These are phyloP conservation scores for Fusarium clavum DNA, from an alignment of 2,329 filamentous ascomycete genomes.

Conservation along the genomic window DNA sequence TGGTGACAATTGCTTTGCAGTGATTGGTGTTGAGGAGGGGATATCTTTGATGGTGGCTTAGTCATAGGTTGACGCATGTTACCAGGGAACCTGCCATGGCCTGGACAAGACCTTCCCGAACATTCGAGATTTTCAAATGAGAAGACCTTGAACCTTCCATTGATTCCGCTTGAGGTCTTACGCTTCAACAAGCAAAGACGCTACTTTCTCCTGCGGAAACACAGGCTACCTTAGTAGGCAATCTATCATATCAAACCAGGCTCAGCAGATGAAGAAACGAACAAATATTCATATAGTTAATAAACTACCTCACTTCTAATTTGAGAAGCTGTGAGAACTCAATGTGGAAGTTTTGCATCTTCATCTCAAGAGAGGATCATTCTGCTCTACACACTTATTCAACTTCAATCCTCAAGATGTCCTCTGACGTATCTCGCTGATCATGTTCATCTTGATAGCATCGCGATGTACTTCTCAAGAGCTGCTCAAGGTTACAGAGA, in stretches of 20 bases:
- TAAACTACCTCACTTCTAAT: neutral
- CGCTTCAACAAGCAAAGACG: neutral
- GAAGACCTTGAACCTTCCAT: neutral
- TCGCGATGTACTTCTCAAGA: constrained; percentile 2
- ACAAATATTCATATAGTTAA: neutral
- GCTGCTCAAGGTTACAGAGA: constrained; percentile 1
- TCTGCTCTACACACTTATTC: neutral
- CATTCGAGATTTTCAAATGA: neutral
- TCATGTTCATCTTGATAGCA: neutral
- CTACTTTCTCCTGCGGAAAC: neutral
- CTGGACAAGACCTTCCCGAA: neutral
- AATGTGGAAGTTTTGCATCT: neutral
- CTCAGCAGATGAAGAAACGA: neutral
- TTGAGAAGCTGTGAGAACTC: neutral
- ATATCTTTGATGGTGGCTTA: constrained; percentile 18
- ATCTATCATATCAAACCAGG: neutral
- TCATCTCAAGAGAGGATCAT: neutral
- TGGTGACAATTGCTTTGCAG: constrained; percentile 38
- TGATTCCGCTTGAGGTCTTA: neutral
- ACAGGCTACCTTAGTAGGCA: neutral
- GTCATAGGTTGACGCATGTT: constrained; percentile 12
- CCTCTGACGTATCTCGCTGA: neutral
- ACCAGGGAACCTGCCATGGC: neutral
- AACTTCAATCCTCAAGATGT: neutral
- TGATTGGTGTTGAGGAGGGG: constrained; percentile 42